Percentiles rank a stretch among this genome's conserved stretches.
phyloP scores from a whole-genome alignment of 257 asterid genomes.

The Henckelia pumila region DNA sequence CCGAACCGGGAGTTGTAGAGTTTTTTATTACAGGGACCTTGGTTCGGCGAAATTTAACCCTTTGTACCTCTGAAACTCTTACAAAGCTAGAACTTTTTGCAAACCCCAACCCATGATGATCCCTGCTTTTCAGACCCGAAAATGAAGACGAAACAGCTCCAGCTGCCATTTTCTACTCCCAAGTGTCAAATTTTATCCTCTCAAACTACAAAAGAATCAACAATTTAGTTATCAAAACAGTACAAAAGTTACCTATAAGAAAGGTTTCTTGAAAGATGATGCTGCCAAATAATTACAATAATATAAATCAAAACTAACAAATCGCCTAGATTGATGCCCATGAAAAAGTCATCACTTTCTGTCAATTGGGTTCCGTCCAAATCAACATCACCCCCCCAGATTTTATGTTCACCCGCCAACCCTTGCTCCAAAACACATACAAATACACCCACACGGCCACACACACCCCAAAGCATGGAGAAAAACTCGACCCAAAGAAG shows the following conservation, averaged over 20 bases:
- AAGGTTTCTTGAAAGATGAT: not conserved
- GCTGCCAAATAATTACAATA: too few relatives aligned
- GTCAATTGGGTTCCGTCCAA: too few relatives aligned
- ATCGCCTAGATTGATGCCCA: too few relatives aligned
- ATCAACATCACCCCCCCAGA: too few relatives aligned
- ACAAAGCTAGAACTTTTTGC: slow-evolving; percentile 61
- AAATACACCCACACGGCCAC: too few relatives aligned
- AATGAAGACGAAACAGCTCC: slow-evolving; percentile 88
- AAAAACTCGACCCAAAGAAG: too few relatives aligned
- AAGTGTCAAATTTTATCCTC: slow-evolving; percentile 24
- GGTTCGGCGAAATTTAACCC: slow-evolving; percentile 37
- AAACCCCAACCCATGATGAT: slow-evolving; percentile 56
- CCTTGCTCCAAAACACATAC: too few relatives aligned
- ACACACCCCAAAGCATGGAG: too few relatives aligned
- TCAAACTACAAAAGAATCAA: slow-evolving; percentile 25
- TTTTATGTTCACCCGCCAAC: too few relatives aligned
- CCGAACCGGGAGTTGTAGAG: slow-evolving; percentile 61
- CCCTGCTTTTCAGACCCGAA: slow-evolving; percentile 62
- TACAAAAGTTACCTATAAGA: not conserved
- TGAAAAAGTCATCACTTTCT: too few relatives aligned
- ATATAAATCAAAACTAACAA: too few relatives aligned
- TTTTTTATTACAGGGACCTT: slow-evolving; percentile 65
- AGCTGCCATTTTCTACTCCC: slow-evolving; percentile 59
- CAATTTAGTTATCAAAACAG: not conserved
- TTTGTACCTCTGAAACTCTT: slow-evolving; percentile 24